Evolutionary conservation across 257 asterid genomes (phyloP), one percentile per base, ranked within the genome.

Genomic region (Lavandula angustifolia): DNA sequence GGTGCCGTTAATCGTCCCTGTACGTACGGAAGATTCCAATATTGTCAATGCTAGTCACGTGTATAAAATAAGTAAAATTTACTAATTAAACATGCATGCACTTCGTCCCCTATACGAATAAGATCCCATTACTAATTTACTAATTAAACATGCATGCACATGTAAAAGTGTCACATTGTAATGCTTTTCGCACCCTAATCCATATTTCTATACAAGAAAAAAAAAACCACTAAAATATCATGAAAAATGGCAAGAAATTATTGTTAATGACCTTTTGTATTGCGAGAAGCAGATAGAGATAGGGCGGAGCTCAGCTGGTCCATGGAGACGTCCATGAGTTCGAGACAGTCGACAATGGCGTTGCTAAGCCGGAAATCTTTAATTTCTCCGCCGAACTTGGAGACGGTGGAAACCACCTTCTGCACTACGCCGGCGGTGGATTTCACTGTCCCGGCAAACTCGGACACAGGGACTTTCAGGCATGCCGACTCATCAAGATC

Each of bases 281-380:
- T 72, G 34, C 73, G 82, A 57, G 89, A 76, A 71, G 90, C 80
- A 10, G 85, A 71, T 13, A 87, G 78, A 10, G 85, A 71, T 13
- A 87, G 78, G 11, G 90, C 78, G 73, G 74, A 63, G 62, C 61
- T 74, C 46, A 90, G 52, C 57, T 85, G 88, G 67, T 90, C 96
- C 3, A 83, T 61, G 1, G 97, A 81, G 7, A 82, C 67, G 57
- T 90, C 96, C 71, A 90, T 82, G 52, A 90, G 78, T 52, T 90
- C 95, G 60, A 79, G 83, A 67, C 97, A 90, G 43, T 90, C 96
- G 4, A 72, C 59, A 22, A 85, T 57, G 65, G 97, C 95, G 54
- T 75, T 82, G 3, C 79, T 75, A 29, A 87, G 81, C 49, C 97
- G 79, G 73, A 84, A 79, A 74, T 85, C 91, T 1, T 83, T 80